Evolutionary conservation across 148 eudicot species (phyloP), one percentile per base, ranked within the genome.

Genomic region (Vaccinium vitisidaea): DNA sequence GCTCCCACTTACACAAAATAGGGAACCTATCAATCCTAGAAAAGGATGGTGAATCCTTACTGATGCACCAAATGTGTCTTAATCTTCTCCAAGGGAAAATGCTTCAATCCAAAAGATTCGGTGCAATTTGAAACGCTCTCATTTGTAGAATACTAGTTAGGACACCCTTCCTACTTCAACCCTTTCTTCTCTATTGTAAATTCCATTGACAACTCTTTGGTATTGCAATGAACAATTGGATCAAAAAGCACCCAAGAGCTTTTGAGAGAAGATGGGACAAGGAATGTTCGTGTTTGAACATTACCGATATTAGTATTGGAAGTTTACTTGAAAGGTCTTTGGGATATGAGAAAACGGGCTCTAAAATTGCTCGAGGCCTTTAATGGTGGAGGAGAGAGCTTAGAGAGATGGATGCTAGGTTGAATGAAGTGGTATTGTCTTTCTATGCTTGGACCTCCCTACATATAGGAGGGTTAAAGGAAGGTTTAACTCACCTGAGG

Each of bases 221-320:
- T 39, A 75, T 75, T 75, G 79, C 52, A 48, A 75, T 75, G 25
- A 75, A 75, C 43, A 18, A 75, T 25, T 18, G 79, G 14, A 75
- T n/a, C 53, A 75, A 75, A 75, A 75, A 46, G 79, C 5, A 46
- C 79, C 50, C 14, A 46, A 75, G 53, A 46, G 30, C 48, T 30
- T 27, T 71, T 2, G 43, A 32, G 75, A 73, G 77, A 7, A 73
- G 77, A 73, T 14, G 46, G 77, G 77, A 32, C 46, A 18, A 16
- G 21, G 21, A 30, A 39, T 36, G 48, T 73, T 14, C 1, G 46
- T 48, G 9, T 75, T 43, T 49, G 15, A n/a, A 65, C 30, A 65
- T 65, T 65, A 5, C 23, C 36, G 73, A 67, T 67, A 25, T 10
- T 25, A 67, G 15, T 67, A 2, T 11, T 25, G 73, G 36, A 12